phyloP scores from a whole-genome alignment of 306 rosid genomes.

The Dicorynia guianensis region DNA sequence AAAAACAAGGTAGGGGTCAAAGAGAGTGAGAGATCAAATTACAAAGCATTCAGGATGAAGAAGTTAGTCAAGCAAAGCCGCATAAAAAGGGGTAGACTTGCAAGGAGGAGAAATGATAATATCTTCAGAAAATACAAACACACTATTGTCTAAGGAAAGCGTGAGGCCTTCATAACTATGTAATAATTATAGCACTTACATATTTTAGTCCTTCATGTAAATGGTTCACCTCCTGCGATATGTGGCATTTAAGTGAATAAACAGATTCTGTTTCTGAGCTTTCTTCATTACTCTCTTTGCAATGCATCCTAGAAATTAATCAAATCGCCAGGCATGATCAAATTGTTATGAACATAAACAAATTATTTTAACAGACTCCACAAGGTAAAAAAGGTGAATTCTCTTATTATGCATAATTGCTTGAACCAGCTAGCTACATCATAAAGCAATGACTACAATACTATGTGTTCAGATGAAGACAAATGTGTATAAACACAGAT shows the following conservation, averaged over 20 bases:
- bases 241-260: constrained; percentile 97
- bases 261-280: constrained; percentile 96
- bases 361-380: constrained; percentile 23
- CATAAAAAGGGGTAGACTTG: neutral
- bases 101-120: constrained; percentile 21
- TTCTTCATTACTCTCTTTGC: constrained; percentile 96
- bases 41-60: constrained; percentile 1
- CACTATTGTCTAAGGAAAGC: constrained; percentile 6
- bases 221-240: constrained; percentile 99
- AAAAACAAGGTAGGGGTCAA: neutral
- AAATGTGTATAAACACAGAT: neutral
- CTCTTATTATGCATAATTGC: constrained; percentile 11
- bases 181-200: constrained; percentile 58
- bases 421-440: constrained; percentile 26
- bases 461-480: neutral
- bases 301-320: constrained; percentile 73
- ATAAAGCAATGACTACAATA: constrained; percentile 23
- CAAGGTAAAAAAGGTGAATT: constrained; percentile 10
- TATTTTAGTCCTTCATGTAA: constrained; percentile 96
- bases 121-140: neutral
- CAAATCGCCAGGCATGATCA: constrained; percentile 42
- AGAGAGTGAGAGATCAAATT: constrained; percentile 2
- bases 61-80: constrained; percentile 6
- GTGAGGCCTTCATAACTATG: constrained; percentile 16
- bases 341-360: constrained; percentile 16